Evolutionary conservation across 2,329 filamentous ascomycete genomes (phyloP), one percentile per base, ranked within the genome.

Genomic region (Tolypocladium cylindrosporum): DNA sequence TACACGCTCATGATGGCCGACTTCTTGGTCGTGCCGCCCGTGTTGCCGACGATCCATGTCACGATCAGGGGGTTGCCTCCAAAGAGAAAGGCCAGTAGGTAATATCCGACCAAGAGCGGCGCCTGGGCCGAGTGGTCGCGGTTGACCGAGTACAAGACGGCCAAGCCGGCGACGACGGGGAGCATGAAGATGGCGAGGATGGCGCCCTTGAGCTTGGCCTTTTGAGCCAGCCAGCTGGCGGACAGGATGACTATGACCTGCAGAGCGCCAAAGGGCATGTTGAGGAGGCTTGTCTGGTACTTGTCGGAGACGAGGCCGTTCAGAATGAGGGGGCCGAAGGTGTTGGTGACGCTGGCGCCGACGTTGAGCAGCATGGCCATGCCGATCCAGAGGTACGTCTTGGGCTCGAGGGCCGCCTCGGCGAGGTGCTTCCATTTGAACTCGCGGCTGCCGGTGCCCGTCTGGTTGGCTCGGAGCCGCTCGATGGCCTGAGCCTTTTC

Each of bases 391-490:
- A 88, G 75, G 65, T 82, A 81, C 0, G 76, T 79, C 67, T 82
- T 81, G 19, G 75, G 72, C 57, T 83, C 80, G 0, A 76, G 58
- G 3, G 75, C 63, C 0, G 73, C 69, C 59, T 83, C 79, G 19
- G 80, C 75, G 1, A 88, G 74, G 61, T 94, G 90, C 27, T 81
- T 78, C 73, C 79, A 76, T 61, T 88, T 88, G 71, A 87, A 89
- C 61, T 88, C 79, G 62, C 85, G 84, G 60, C 84, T 88, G 1
- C 86, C 87, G 19, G 89, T 85, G 0, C 89, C 89, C 60, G 89
- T 89, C 67, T 90, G 84, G 64, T 93, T 93, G 27, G 84, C 78
- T 0, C 88, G 79, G 7, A 93, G 82, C 0, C 89, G 79, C 61
- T 90, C 89, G 34, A 91, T 75, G 0, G 86, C 87, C 48, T 90